These are phyloP conservation scores for Neoconidiobolus thromboides DNA, from an alignment of 371 early-diverging fungal genomes.

Conservation along the genomic window DNA sequence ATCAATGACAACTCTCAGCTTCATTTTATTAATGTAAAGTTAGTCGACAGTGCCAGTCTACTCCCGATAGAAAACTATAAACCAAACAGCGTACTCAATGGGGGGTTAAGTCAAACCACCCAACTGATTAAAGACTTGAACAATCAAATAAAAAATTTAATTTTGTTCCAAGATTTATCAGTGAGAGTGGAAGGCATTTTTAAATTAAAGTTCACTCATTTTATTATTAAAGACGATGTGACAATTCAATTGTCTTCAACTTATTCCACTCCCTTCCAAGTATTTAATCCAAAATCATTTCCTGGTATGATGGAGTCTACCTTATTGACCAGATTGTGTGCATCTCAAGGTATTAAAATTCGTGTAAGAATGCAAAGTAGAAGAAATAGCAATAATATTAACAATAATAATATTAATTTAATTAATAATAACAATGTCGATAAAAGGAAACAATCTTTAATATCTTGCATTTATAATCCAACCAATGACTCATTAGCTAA, in stretches of 20 bases:
- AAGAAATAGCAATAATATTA: no score
- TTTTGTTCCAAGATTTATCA: constrained; percentile 87
- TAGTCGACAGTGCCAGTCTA: not conserved
- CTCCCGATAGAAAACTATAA: not conserved
- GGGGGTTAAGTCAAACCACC: not conserved
- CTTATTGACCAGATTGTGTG: constrained; percentile 1
- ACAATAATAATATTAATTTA: no score
- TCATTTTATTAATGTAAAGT: not conserved
- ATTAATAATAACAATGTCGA: no score
- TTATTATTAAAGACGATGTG: constrained; percentile 23
- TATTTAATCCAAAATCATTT: not conserved
- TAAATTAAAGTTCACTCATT: constrained; percentile 68
- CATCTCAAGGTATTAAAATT: not conserved
- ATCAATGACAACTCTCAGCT: constrained; percentile 13
- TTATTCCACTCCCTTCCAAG: not conserved
- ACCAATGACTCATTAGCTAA: no score
- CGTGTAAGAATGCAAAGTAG: not conserved
- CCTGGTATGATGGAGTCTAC: constrained; percentile 2
- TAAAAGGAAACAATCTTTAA: no score
- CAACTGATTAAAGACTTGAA: constrained; percentile 32
- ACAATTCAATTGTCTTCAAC: no score
- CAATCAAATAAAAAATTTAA: constrained; percentile 71
- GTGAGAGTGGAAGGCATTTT: constrained; percentile 82
- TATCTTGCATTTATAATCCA: no score
- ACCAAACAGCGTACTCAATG: not conserved